These are phyloP conservation scores for Pugionium cornutum DNA, from an alignment of 345 rosid genomes.

Conservation along the genomic window DNA sequence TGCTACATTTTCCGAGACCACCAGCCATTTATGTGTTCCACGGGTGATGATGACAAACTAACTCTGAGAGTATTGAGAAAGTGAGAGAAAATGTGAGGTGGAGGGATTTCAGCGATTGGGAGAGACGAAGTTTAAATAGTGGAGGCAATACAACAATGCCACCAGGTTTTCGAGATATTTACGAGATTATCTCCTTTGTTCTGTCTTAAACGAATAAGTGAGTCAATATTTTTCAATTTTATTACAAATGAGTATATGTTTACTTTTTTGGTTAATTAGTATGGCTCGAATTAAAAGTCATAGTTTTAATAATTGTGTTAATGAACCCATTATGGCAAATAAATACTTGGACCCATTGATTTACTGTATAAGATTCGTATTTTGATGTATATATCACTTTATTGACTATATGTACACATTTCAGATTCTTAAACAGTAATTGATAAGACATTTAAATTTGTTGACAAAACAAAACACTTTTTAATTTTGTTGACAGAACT, in stretches of 20 bases:
- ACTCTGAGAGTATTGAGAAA: neutral
- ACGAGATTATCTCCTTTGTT: conserved; percentile 37
- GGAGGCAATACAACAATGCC: conserved; percentile 33
- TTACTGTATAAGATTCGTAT: conserved; percentile 27
- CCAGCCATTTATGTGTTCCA: conserved; percentile 50
- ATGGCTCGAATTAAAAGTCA: conserved; percentile 28
- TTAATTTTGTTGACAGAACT: neutral
- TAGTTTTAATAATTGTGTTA: conserved; percentile 24
- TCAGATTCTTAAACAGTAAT: conserved; percentile 1
- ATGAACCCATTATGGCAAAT: conserved; percentile 11
- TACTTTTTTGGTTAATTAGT: conserved; percentile 3
- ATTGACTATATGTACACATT: conserved; percentile 22
- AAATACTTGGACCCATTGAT: conserved; percentile 8
- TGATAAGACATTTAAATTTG: conserved; percentile 16
- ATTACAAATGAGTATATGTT: neutral
- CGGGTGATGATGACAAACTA: no score
- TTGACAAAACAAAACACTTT: neutral
- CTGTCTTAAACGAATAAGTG: conserved; percentile 3
- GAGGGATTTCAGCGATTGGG: conserved; percentile 27
- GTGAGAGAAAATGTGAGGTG: neutral
- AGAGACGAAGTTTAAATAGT: conserved; percentile 48
- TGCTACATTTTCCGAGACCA: conserved; percentile 74
- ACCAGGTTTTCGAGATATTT: conserved; percentile 41
- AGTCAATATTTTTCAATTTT: neutral
- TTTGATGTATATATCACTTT: conserved; percentile 29